A percentile compares a stretch with the other conserved stretches of the same genome.
These are phyloP conservation scores for Ziziphus jujuba DNA, from an alignment of 306 rosid species.

Conservation along the genomic window DNA sequence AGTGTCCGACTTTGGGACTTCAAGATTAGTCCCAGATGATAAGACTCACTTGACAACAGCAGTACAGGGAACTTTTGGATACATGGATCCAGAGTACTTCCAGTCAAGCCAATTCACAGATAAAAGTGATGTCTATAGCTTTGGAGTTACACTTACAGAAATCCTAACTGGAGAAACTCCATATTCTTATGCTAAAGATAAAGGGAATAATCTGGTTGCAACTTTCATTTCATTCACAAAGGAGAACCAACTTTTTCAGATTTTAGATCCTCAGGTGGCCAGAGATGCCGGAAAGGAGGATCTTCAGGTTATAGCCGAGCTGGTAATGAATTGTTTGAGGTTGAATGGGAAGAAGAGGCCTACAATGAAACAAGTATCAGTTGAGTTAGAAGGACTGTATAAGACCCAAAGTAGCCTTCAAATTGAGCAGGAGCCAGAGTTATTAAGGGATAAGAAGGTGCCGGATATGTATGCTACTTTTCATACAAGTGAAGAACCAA, in stretches of 20 bases:
- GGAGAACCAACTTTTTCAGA: constrained; percentile 23
- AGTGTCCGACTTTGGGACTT: constrained; percentile 42
- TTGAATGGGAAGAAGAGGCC: constrained; percentile 50
- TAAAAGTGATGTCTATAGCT: constrained; percentile 39
- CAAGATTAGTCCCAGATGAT: constrained; percentile 51
- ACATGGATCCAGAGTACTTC: constrained; percentile 61
- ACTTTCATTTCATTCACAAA: constrained; percentile 36
- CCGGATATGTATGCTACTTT: background rate
- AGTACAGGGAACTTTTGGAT: constrained; percentile 60
- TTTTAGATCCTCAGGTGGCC: constrained; percentile 37
- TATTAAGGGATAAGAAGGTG: constrained; percentile 2
- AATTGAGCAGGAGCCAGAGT: background rate
- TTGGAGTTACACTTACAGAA: constrained; percentile 60
- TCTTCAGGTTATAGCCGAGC: constrained; percentile 33
- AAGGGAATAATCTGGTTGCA: constrained; percentile 39
- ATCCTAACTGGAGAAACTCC: constrained; percentile 46
- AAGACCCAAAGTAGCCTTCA: constrained; percentile 22
- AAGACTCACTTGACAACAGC: constrained; percentile 57
- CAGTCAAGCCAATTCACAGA: constrained; percentile 49
- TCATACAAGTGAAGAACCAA: constrained; percentile 14
- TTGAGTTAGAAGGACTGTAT: constrained; percentile 43
- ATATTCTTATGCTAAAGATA: constrained; percentile 22
- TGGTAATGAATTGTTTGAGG: constrained; percentile 49
- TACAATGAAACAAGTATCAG: constrained; percentile 48
- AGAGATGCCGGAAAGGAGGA: constrained; percentile 32